These are phyloP conservation scores for Phytopythium sindhum DNA, from an alignment of 352 stramenopile genomes.

Conservation along the genomic window DNA sequence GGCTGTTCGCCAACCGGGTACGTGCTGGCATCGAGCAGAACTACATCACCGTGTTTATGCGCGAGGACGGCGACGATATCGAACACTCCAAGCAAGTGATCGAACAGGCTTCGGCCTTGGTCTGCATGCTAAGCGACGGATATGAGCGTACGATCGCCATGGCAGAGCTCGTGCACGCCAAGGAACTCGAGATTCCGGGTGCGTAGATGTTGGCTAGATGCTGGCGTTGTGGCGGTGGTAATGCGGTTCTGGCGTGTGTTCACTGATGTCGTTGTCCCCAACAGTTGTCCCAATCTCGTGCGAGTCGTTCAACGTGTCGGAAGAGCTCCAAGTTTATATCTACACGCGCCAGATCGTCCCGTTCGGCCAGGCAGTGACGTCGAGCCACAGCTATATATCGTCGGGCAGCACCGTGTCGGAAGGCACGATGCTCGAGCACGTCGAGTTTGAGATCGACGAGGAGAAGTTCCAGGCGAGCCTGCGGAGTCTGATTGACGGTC, in stretches of 20 bases:
- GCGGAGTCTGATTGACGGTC: constrained; percentile 61
- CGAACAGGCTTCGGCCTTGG: constrained; percentile 58
- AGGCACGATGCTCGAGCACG: constrained; percentile 12
- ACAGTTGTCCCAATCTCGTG: constrained; percentile 66
- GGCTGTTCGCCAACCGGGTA: constrained; percentile 53
- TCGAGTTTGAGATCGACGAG: constrained; percentile 59
- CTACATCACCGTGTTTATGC: constrained; percentile 75
- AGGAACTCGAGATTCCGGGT: constrained; percentile 54
- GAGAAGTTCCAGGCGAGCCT: constrained; percentile 64
- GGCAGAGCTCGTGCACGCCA: constrained; percentile 75
- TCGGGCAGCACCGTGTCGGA: constrained; percentile 16
- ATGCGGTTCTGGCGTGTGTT: not conserved
- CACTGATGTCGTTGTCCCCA: not conserved
- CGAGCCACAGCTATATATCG: constrained; percentile 19
- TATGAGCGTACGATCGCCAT: constrained; percentile 71
- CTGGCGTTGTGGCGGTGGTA: constrained; percentile 9
- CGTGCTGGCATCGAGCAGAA: constrained; percentile 68
- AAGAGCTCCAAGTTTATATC: constrained; percentile 74
- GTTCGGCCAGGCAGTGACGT: constrained; percentile 56
- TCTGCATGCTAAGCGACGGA: constrained; percentile 66
- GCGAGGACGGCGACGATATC: constrained; percentile 35
- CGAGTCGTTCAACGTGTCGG: constrained; percentile 51
- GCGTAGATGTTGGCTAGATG: constrained; percentile 2
- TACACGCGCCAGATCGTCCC: constrained; percentile 81
- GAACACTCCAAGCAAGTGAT: constrained; percentile 49